A percentile compares a stretch with the other conserved stretches of the same genome.
Conservation (phyloP, 164 flowering plant genomes). For the Magnolia changhungtana region DNA sequence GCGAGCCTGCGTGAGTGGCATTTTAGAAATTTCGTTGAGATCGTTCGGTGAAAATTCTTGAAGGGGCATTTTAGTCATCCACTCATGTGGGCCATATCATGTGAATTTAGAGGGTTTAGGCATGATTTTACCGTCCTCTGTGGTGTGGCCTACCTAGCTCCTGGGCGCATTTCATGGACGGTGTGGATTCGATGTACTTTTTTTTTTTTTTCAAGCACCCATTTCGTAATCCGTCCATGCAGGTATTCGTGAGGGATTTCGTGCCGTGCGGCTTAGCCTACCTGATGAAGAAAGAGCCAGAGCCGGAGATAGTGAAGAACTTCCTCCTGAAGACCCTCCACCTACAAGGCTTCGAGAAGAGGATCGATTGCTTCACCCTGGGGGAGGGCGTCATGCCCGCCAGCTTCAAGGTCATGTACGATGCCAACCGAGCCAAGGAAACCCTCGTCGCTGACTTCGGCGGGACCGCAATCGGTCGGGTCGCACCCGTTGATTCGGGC, state of each 20-base stretch:
- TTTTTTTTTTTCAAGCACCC: too few species aligned
- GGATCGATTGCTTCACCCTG: conserved; percentile 29
- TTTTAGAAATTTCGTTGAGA: too few species aligned
- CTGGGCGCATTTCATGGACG: too few species aligned
- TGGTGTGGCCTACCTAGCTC: too few species aligned
- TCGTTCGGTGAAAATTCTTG: too few species aligned
- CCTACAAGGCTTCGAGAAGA: conserved; percentile 38
- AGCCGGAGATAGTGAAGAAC: conserved; percentile 37
- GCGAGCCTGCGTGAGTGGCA: too few species aligned
- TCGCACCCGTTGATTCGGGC: conserved; percentile 34
- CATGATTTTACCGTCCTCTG: too few species aligned
- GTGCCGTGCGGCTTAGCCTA: conserved; percentile 52
- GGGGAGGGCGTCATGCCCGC: conserved; percentile 41
- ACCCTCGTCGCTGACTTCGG: conserved; percentile 31
- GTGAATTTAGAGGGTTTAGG: too few species aligned
- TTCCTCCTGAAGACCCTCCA: conserved; percentile 32
- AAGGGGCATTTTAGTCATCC: too few species aligned
- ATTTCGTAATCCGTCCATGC: too few species aligned
- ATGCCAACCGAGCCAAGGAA: conserved; percentile 27
- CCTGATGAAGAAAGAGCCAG: conserved; percentile 32
- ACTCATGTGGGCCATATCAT: too few species aligned
- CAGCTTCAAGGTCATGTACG: conserved; percentile 35
- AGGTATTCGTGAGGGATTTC: conserved; percentile 45
- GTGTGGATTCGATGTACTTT: too few species aligned
- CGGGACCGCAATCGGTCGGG: conserved; percentile 33